Evolutionary conservation across 306 rosid species (phyloP).

Genomic region (Fagus sylvatica): DNA sequence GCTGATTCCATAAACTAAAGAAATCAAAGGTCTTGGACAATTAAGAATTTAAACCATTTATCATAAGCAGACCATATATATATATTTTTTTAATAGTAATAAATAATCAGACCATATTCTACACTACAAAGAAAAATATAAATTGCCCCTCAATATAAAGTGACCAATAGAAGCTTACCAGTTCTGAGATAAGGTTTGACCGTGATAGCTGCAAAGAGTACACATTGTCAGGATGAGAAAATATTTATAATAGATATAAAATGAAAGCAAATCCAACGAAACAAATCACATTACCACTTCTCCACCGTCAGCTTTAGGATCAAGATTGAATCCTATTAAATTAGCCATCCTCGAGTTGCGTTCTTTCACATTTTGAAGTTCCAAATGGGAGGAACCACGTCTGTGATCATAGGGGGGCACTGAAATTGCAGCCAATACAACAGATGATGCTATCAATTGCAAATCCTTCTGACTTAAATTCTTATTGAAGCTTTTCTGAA

Average conservation of each 20-base stretch:
- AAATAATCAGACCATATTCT: not conserved
- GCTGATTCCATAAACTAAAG: too few relatives aligned
- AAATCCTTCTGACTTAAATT: slow-evolving; percentile 95
- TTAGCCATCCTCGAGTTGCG: slow-evolving; percentile 88
- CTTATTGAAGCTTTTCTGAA: slow-evolving; percentile 91
- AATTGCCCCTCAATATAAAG: not conserved
- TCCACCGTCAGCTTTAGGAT: slow-evolving; percentile 71
- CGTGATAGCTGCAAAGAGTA: slow-evolving; percentile 71
- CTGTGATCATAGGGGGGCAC: slow-evolving; percentile 77
- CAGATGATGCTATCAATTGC: slow-evolving; percentile 96
- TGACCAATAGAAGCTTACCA: slow-evolving; percentile 51
- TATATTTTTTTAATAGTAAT: too few relatives aligned
- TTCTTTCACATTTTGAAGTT: slow-evolving; percentile 87
- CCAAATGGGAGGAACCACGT: slow-evolving; percentile 77
- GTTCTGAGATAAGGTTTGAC: slow-evolving; percentile 79
- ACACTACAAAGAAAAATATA: not conserved
- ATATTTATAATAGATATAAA: not conserved
- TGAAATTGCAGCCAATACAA: slow-evolving; percentile 89
- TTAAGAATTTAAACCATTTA: not conserved
- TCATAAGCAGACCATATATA: not conserved
- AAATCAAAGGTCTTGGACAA: not conserved
- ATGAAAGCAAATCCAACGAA: not conserved
- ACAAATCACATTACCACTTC: slow-evolving; percentile 70
- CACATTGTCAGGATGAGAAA: slow-evolving; percentile 1
- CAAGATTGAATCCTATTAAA: slow-evolving; percentile 88